Base-by-base conservation (phyloP, 164 flowering plant genomes). In the Pachysandra terminalis region DNA sequence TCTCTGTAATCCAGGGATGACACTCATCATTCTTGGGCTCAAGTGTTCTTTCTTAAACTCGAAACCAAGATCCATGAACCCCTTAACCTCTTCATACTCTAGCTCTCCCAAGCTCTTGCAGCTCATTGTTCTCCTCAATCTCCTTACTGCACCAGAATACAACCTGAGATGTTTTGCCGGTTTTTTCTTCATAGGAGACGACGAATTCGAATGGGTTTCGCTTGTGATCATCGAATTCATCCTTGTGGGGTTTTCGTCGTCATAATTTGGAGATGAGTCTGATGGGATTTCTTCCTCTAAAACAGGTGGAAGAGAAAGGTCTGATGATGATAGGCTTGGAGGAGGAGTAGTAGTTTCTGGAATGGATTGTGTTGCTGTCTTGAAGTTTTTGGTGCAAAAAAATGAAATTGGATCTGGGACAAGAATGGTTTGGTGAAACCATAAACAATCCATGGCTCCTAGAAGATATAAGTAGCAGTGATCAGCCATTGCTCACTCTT, bases 21-120 rank as follows among this genome's bases (percentile, higher is more conserved):
- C 63, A 10, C 71, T 79, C 71, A 82, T 72, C 81, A 83, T 74
- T 28, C 79, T 49, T 10, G 82, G 79, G 68, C 69, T 83, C 56
- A 86, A 16, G 16, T 80, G 56, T 19, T 83, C 85, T 71, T 74
- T 77, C 57, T 81, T 72, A 84, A 87, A 89, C 12, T 8, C 59
- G 78, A 89, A 89, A 0, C 96, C 96, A 9, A 89, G 71, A 70
- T 89, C 92, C 82, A 81, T 83, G 68, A 87, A 87, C 73, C 96
- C 92, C 72, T 83, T 82, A 15, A 87, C 75, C 74, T 89, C 95
- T 75, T 87, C 88, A 23, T 73, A 74, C 45, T 89, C 96, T 13
- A 89, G 81, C 67, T 89, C 92, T 26, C 63, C 53, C 32, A 75
- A 68, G 79, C 77, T 85, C 75, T 75, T 85, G 77, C 79, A 71